Base-by-base conservation (phyloP, 1,284 basidiomycete genomes). In the Naganishia liquefaciens region DNA sequence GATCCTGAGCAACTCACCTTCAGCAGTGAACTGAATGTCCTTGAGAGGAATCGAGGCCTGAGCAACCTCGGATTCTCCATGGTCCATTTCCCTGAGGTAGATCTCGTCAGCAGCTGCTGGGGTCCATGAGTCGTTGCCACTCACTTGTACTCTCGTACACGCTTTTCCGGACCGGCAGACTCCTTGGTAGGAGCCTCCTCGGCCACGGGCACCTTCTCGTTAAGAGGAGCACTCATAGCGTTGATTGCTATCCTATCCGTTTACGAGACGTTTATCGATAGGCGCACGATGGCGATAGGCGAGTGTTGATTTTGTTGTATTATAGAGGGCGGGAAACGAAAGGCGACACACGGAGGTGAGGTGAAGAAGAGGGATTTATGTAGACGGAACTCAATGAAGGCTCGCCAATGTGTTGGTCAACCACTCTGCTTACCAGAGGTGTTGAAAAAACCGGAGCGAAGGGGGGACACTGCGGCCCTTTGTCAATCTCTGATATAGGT, bases 11-110 rank as follows among this genome's bases (percentile, higher is more conserved):
- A 5, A 50, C 65, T 51, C 25, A 66, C 65, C 93, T 80, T 94
- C 91, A 11, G 91, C 91, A 78, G 88, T 93, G 73, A 95, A 84
- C 80, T 92, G 89, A 70, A 94, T 68, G 23, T 63, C 51, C 47
- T 67, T 54, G 30, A 67, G 25, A 27, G 64, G 51, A 42, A 68
- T 57, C 39, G 43, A 39, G 19, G 58, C 51, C 27, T 53, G 57
- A 25, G 54, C 39, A 23, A 54, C 55, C 54, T 44, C 66, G 21
- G 27, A 19, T 19, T 28, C 44, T 28, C 51, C 62, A 51, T 67
- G 66, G 42, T 67, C 66, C 66, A 67, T 67, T 27, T 67, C 66
- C 62, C 57, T 60, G 46, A 50, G 7, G 39, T 37, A 37, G 33
- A 37, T 37, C 13, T 9, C 33, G 33, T 37, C 6, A 37, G 33